phyloP scores from a whole-genome alignment of 192 early-diverging fungal genomes.

The Gryganskiella cystojenkinii region DNA sequence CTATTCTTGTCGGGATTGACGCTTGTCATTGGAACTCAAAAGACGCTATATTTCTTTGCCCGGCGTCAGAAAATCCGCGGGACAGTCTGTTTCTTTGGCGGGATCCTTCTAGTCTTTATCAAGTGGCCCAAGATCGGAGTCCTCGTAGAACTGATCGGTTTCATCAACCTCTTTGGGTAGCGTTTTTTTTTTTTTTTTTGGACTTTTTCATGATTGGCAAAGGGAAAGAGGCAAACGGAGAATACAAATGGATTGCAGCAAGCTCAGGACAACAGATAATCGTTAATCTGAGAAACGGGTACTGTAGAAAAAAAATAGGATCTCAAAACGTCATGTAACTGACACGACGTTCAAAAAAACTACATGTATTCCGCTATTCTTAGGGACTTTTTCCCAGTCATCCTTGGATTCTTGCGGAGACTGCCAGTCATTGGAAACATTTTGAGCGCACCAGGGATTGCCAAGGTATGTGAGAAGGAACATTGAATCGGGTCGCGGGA shows the following conservation, averaged over 20 bases:
- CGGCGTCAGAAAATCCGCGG: constrained; percentile 89
- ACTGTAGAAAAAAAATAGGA: too few species aligned
- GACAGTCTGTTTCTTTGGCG: constrained; percentile 89
- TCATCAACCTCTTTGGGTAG: constrained; percentile 97
- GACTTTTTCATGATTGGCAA: too few species aligned
- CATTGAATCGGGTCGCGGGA: too few species aligned
- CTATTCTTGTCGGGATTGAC: constrained; percentile 91
- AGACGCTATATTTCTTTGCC: constrained; percentile 90
- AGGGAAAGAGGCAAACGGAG: too few species aligned
- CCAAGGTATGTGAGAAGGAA: constrained; percentile 61
- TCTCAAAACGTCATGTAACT: too few species aligned
- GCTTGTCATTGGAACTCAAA: constrained; percentile 88
- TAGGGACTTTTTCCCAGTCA: constrained; percentile 97
- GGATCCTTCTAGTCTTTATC: constrained; percentile 89
- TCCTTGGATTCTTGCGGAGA: constrained; percentile 86
- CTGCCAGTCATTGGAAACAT: constrained; percentile 92
- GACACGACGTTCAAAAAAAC: too few species aligned
- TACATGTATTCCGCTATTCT: not conserved
- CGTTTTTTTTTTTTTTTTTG: not conserved
- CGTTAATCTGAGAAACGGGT: too few species aligned
- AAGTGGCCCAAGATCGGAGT: constrained; percentile 94
- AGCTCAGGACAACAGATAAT: too few species aligned
- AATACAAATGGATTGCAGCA: too few species aligned
- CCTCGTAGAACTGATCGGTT: constrained; percentile 90
- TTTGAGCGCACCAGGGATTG: constrained; percentile 85